Evolutionary conservation across 345 rosid species (phyloP), one percentile per base, ranked within the genome.

Genomic region (Toxicodendron radicans): DNA sequence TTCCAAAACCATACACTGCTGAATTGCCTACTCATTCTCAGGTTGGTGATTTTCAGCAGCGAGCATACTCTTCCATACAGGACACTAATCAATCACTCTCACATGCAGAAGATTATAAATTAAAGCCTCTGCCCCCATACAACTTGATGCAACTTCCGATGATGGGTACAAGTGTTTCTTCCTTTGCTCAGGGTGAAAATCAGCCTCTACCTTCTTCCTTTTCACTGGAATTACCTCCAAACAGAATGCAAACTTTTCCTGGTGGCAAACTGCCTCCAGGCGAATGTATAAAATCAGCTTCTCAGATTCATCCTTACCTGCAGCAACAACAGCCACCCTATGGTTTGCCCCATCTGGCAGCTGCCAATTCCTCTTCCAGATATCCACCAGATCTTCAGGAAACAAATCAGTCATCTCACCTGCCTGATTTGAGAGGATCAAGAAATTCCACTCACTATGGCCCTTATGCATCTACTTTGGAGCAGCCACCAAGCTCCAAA

Each of bases 381-480:
- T 72, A 66, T 73, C 81, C 75, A 67, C 80, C 76, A n/a, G 82
- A 76, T 72, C 20, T 57, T 67, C 63, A 57, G 48, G 88, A 83
- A 23, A 54, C 32, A 59, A 73, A 79, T 64, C 81, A 79, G 27
- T 46, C 79, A 20, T 68, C 76, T 11, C 49, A 30, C 68, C 70
- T 16, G 1, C 77, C 64, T 51, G 82, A 83, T 68, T 74, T 56
- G 72, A 76, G 79, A 61, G 80, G 76, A 75, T 74, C 83, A 49
- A 79, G 75, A 68, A 61, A 64, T 65, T 75, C 82, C 70, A 62
- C 73, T 49, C 77, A 58, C 65, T 77, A 75, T 78, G 81, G 85
- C 79, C 78, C 83, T 61, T 79, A 81, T 71, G 82, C 87, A 65
- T 73, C 89, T 73, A 81, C 78, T 68, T 79, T 81, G 76, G 88